Conservation (phyloP, 2,329 filamentous ascomycete species). For the Ophiobolus disseminans region DNA sequence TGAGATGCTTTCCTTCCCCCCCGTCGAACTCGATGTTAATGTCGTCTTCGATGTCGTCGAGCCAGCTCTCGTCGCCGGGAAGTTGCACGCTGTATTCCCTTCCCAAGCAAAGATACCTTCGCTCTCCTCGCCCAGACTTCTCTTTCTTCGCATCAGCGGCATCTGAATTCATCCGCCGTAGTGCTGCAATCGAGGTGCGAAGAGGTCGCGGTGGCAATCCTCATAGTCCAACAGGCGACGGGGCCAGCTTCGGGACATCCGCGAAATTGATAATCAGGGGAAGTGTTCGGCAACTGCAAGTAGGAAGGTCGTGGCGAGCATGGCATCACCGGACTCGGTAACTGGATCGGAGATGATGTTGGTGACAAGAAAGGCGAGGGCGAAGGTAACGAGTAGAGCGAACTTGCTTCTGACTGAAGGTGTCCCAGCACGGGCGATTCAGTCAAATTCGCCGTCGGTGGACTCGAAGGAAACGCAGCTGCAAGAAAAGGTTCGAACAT, state of each 20-base stretch:
- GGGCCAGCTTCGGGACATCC: slow-evolving; percentile 28
- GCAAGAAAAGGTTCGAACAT: slow-evolving; percentile 33
- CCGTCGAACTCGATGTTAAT: slow-evolving; percentile 26
- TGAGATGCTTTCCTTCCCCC: slow-evolving; percentile 24
- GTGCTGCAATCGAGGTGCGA: slow-evolving; percentile 47
- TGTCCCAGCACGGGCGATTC: slow-evolving; percentile 19
- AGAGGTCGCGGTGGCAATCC: slow-evolving; percentile 46
- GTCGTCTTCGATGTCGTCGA: slow-evolving; percentile 31
- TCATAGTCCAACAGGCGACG: slow-evolving; percentile 39
- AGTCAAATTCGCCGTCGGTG: slow-evolving; percentile 1
- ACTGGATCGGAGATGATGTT: slow-evolving; percentile 17
- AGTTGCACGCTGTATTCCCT: slow-evolving; percentile 44
- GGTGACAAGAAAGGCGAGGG: slow-evolving; percentile 16
- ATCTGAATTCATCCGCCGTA: slow-evolving; percentile 55
- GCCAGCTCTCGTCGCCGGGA: slow-evolving; percentile 40
- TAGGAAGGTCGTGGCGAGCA: slow-evolving; percentile 33
- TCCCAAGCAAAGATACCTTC: slow-evolving; percentile 51
- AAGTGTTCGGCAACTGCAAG: slow-evolving; percentile 21
- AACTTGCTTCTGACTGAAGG: slow-evolving; percentile 23
- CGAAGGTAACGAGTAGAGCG: slow-evolving; percentile 22
- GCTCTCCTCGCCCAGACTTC: slow-evolving; percentile 35
- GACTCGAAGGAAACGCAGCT: slow-evolving; percentile 26
- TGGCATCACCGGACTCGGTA: slow-evolving; percentile 16
- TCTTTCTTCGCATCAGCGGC: slow-evolving; percentile 26
- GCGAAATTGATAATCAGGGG: slow-evolving; percentile 30